phyloP scores from a whole-genome alignment of 163 green algal species.

The Chlorella variabilis region DNA sequence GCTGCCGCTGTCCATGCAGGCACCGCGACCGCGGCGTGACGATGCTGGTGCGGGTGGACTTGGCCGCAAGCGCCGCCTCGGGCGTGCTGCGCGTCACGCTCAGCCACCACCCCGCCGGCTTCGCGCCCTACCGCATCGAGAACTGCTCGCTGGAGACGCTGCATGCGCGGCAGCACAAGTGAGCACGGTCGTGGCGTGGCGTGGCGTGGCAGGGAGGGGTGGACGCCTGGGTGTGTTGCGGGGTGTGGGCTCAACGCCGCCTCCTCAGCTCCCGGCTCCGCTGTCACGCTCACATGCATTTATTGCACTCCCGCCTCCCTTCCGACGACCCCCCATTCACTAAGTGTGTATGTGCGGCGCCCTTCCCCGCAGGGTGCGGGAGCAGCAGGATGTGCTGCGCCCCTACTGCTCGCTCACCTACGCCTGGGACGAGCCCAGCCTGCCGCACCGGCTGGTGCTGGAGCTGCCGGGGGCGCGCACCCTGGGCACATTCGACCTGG shows the following conservation, averaged over 20 bases:
- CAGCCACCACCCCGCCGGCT: constrained; percentile 66
- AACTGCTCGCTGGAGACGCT: constrained; percentile 73
- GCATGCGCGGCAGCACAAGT: constrained; percentile 62
- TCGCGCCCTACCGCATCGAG: constrained; percentile 85
- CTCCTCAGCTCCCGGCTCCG: no score
- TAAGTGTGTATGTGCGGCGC: no score
- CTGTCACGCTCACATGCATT: no score
- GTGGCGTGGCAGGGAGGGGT: neutral
- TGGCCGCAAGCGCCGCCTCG: constrained; percentile 44
- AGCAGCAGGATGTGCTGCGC: constrained; percentile 75
- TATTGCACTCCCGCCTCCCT: no score
- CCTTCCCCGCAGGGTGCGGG: constrained; percentile 41
- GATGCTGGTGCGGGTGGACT: constrained; percentile 77
- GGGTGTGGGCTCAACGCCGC: neutral
- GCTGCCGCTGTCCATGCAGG: no score
- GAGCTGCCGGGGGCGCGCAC: constrained; percentile 60
- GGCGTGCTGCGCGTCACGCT: constrained; percentile 61
- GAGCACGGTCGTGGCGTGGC: neutral
- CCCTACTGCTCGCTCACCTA: constrained; percentile 83
- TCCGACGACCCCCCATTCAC: no score
- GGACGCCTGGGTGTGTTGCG: neutral
- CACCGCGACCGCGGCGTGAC: constrained; percentile 76
- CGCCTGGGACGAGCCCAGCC: constrained; percentile 85
- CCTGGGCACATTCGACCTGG: constrained; percentile 72
- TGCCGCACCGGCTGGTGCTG: constrained; percentile 69